Conservation (phyloP, 495 filamentous ascomycete genomes). For the Halenospora varia region DNA sequence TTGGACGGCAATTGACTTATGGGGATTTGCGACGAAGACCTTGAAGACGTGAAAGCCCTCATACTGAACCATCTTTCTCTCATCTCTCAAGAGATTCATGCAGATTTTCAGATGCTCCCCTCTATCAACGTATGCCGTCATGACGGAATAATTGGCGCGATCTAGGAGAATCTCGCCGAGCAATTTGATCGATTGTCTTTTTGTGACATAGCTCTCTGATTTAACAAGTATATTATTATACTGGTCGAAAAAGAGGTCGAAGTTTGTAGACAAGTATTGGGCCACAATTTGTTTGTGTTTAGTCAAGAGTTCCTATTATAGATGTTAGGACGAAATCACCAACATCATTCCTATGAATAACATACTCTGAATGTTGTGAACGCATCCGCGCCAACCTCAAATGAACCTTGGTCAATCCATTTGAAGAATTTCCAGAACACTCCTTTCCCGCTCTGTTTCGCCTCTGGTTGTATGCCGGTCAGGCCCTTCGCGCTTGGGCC, state of each 20-base stretch:
- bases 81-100: constrained; percentile 94
- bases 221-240: constrained; percentile 88
- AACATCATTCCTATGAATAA: not conserved
- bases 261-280: constrained; percentile 80
- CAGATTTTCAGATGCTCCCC: constrained; percentile 94
- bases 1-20: constrained; percentile 91
- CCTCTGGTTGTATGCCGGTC: constrained; percentile 60
- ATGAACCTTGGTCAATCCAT: constrained; percentile 92
- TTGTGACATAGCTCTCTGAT: constrained; percentile 95
- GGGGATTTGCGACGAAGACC: constrained; percentile 96
- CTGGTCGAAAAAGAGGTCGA: constrained; percentile 81
- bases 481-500: constrained; percentile 51
- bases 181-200: constrained; percentile 95
- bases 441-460: constrained; percentile 66
- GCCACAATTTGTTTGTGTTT: constrained; percentile 89
- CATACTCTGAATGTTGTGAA: constrained; percentile 93
- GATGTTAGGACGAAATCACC: constrained; percentile 65
- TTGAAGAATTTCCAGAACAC: constrained; percentile 98
- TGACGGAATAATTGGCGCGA: constrained; percentile 93
- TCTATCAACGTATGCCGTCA: constrained; percentile 94
- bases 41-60: constrained; percentile 99
- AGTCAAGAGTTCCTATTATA: constrained; percentile 91
- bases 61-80: constrained; percentile 98
- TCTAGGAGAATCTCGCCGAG: constrained; percentile 93
- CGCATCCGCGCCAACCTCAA: constrained; percentile 95